Conservation (phyloP, 208 protist species). For the Acanthamoeba divionensis region DNA sequence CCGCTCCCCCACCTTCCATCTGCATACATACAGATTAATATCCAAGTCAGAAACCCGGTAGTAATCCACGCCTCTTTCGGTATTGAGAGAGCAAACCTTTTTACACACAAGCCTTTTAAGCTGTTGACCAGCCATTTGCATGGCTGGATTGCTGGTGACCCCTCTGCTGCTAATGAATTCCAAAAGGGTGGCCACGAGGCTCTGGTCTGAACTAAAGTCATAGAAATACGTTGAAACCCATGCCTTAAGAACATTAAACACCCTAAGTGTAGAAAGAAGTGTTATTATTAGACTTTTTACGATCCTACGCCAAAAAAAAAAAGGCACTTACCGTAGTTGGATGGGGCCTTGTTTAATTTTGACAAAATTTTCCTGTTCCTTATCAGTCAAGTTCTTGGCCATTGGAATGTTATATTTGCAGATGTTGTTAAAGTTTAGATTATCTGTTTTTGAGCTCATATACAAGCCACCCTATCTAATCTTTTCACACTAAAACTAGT, state of each 20-base stretch:
- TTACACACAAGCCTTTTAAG: neutral
- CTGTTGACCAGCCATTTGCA: slow-evolving; percentile 46
- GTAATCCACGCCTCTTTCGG: too few species aligned
- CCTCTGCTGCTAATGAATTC: neutral
- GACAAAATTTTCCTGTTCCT: neutral
- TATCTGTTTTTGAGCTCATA: too few species aligned
- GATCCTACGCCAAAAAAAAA: too few species aligned
- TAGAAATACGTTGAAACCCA: slow-evolving; percentile 44
- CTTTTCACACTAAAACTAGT: too few species aligned
- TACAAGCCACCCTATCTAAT: too few species aligned
- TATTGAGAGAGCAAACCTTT: neutral
- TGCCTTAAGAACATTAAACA: slow-evolving; percentile 39
- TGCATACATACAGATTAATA: neutral
- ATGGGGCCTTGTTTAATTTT: slow-evolving; percentile 33
- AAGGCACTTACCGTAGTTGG: neutral
- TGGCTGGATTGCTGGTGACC: neutral
- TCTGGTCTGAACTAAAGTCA: slow-evolving; percentile 18
- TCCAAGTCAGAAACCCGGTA: too few species aligned
- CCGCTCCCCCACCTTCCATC: neutral
- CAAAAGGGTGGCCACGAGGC: neutral
- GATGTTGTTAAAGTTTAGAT: too few species aligned
- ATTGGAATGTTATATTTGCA: neutral
- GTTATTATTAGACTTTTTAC: too few species aligned
- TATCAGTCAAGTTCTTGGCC: neutral
- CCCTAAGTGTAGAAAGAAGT: neutral